A percentile compares a stretch with the other conserved stretches of the same genome.
Evolutionary conservation across 1,284 basidiomycete species (phyloP).

Genomic region (Thecaphora frezii): DNA sequence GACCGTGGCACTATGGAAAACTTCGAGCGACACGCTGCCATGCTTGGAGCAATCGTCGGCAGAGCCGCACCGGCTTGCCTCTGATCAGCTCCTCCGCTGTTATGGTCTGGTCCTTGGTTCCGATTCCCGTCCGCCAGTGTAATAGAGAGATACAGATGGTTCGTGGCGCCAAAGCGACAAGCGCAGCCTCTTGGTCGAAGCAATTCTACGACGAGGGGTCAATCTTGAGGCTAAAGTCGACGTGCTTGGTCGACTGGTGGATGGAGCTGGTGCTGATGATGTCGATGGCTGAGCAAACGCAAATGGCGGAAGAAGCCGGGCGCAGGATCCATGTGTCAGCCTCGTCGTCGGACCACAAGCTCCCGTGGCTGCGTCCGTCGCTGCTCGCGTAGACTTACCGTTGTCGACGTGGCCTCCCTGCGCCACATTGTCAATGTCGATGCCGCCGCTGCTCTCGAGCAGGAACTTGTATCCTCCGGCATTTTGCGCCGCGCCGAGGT

Average conservation of each 20-base stretch:
- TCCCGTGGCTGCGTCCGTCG: no score
- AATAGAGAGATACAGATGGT: no score
- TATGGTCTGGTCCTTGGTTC: no score
- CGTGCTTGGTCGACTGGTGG: constrained; percentile 57
- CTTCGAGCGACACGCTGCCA: no score
- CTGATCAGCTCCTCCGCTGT: no score
- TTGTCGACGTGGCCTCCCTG: constrained; percentile 47
- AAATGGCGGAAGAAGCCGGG: no score
- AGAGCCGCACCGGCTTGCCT: no score
- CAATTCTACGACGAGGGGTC: constrained; percentile 37
- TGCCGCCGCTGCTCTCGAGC: constrained; percentile 53
- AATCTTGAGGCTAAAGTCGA: constrained; percentile 57
- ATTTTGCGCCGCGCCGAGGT: constrained; percentile 8
- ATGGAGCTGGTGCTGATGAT: constrained; percentile 54
- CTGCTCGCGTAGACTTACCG: constrained; percentile 11
- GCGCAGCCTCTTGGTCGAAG: neutral
- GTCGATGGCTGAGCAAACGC: constrained; percentile 56
- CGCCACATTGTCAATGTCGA: constrained; percentile 48
- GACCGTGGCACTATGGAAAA: no score
- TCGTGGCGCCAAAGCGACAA: neutral
- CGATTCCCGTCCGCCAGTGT: no score
- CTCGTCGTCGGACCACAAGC: constrained; percentile 1
- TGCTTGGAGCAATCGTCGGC: no score
- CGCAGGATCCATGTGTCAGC: no score
- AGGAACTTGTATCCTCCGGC: constrained; percentile 38